Base-by-base conservation (phyloP, 768 basidiomycete species). In the Gymnopilus junonius region DNA sequence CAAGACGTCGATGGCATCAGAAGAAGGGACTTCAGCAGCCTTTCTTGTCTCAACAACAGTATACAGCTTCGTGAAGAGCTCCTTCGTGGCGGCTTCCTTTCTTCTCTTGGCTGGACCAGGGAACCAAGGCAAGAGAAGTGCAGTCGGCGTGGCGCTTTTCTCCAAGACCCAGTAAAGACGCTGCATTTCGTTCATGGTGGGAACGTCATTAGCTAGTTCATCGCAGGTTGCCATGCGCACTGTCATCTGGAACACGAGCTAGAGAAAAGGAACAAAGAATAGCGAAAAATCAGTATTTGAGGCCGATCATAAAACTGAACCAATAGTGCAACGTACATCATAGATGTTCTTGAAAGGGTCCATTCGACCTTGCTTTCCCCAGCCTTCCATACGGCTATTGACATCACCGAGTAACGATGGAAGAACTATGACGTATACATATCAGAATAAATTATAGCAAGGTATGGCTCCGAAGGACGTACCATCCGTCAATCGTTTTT, bases 211-310 rank as follows among this genome's bases (percentile, higher is more conserved):
- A 1, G 76, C 68, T 1, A 80, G 71, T 25, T 79, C 77, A 8
- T 62, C 58, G 59, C 78, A 80, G 12, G 74, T 71, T 8, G 71
- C 70, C 71, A 79, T 71, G 17, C 77, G 74, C 7, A 77, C 68
- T 4, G 75, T 80, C 72, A 79, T 71, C 64, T 75, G 75, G 58
- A 77, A 77, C 0, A 76, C 73, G 39, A 79, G 67, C 77, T 79
- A 48, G 35, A 21, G 43, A 50, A 6, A 50, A 23, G 29, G 31
- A 25, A 42, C 11, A 46, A n/a, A 39, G 25, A 21, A 31, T 17
- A 4, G n/a, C 50, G 7, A 25, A 39, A 50, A 6, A 20, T 32
- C 58, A 35, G 6, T 42, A 4, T 1, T 27, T 1, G 4, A 8
- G 32, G 32, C 4, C 31, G n/a, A n/a, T 8, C 6, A 17, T 25